Evolutionary conservation across 2,329 filamentous ascomycete genomes (phyloP), one percentile per base, ranked within the genome.

Genomic region (Nannizzia gypsea): DNA sequence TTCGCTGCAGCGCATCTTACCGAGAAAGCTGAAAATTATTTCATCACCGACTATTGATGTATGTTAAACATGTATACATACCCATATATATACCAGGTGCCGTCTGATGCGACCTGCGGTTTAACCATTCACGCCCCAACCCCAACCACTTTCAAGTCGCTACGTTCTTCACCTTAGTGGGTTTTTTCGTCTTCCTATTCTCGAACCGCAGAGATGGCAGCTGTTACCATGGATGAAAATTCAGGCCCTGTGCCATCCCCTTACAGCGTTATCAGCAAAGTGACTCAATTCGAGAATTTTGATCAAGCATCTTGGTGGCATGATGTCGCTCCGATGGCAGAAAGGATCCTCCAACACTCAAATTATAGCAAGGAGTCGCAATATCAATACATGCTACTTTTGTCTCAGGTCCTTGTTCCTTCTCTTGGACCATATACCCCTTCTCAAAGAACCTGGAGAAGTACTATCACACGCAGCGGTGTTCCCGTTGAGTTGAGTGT

Each of bases 231-330:
- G 38, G n/a, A 40, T n/a, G 13, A n/a, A 40, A 40, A 40, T 5
- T 15, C n/a, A 40, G 13, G 38, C 38, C 3, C 38, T 40, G 13
- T 5, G 4, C 38, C 38, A 17, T 40, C 38, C n/a, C 38, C 38
- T 40, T 40, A 40, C 38, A 40, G 38, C 38, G n/a, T 40, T 15
- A 40, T 40, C 13, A 56, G 52, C 52, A 24, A 56, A 17, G 26
- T 24, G 11, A 24, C 58, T 8, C 36, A 11, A n/a, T 61, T 63
- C 22, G 15, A 34, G 13, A 59, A 62, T 36, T 36, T 61, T 1
- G 58, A 62, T 42, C 58, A 67, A 40, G 22, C 44, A 26, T 36
- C 59, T 11, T 67, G 65, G 66, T 67, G 66, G 65, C 46, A 65
- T 15, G 64, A 62, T n/a, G 61, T 58, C 3, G 65, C 50, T 0